These are phyloP conservation scores for Coniochaeta prunicola DNA, from an alignment of 2,329 filamentous ascomycete genomes.

Conservation along the genomic window DNA sequence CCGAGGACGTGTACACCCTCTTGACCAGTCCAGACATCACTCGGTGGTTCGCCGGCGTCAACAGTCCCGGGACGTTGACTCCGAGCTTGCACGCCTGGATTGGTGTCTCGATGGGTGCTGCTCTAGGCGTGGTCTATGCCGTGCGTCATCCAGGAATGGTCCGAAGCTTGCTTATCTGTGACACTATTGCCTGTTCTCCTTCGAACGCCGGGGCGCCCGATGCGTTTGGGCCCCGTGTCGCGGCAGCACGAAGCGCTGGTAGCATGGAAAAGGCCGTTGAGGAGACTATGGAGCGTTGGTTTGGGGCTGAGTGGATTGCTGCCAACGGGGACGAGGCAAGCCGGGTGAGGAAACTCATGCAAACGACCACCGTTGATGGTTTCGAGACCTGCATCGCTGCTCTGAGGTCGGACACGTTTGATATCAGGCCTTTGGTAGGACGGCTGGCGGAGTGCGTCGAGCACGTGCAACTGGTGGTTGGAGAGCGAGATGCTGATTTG, in stretches of 20 bases:
- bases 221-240: constrained; percentile 26
- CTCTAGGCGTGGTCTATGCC: constrained; percentile 30
- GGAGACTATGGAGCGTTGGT: constrained; percentile 30
- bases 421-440: constrained; percentile 24
- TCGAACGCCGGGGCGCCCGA: constrained; percentile 25
- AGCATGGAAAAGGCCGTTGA: constrained; percentile 21
- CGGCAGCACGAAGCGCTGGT: constrained; percentile 19
- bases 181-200: constrained; percentile 32
- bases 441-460: constrained; percentile 25
- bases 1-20: constrained; percentile 27
- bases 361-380: constrained; percentile 28
- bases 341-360: constrained; percentile 21
- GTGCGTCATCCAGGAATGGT: constrained; percentile 29
- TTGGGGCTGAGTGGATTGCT: constrained; percentile 26
- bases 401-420: constrained; percentile 27
- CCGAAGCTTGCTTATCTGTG: constrained; percentile 29
- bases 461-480: constrained; percentile 29
- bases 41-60: constrained; percentile 4
- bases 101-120: constrained; percentile 37
- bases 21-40: constrained; percentile 19
- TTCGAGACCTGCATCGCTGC: constrained; percentile 33
- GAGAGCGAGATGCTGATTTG: constrained; percentile 32
- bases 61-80: not conserved
- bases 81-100: constrained; percentile 29
- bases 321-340: constrained; percentile 23